A percentile compares a stretch with the other conserved stretches of the same genome.
Conservation (phyloP, 2,329 filamentous ascomycete species). For the Cladosporium sp. region DNA sequence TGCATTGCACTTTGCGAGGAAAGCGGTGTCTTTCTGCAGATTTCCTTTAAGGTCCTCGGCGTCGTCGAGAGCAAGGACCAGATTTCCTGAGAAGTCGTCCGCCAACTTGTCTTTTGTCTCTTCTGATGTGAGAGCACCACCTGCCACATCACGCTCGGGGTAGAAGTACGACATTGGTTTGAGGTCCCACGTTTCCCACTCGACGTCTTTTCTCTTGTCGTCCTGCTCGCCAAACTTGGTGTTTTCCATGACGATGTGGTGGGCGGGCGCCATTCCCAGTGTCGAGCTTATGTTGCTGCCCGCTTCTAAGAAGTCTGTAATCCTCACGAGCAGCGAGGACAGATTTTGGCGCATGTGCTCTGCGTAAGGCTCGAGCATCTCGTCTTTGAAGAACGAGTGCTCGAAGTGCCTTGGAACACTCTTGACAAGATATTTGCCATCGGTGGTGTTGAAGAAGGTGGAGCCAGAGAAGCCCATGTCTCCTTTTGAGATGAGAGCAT, state of each 20-base stretch:
- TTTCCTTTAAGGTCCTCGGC: constrained; percentile 58
- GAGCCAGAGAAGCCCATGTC: constrained; percentile 76
- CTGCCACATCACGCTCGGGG: constrained; percentile 70
- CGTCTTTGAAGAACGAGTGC: constrained; percentile 68
- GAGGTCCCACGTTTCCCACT: constrained; percentile 73
- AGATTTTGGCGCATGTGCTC: constrained; percentile 64
- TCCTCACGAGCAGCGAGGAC: constrained; percentile 66
- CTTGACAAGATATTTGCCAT: constrained; percentile 71
- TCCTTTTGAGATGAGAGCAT: constrained; percentile 58
- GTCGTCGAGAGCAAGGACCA: constrained; percentile 58
- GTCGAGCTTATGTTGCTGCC: constrained; percentile 61
- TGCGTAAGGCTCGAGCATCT: constrained; percentile 66
- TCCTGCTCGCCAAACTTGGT: constrained; percentile 62
- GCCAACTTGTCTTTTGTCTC: constrained; percentile 66
- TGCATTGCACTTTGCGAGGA: constrained; percentile 64
- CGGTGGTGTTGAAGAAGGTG: constrained; percentile 70
- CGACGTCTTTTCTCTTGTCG: constrained; percentile 39
- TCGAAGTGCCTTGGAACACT: constrained; percentile 70
- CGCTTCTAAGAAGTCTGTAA: constrained; percentile 68
- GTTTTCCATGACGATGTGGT: constrained; percentile 80
- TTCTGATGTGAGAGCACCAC: constrained; percentile 63
- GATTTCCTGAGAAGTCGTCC: constrained; percentile 68
- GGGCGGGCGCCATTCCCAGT: constrained; percentile 63
- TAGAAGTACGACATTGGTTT: constrained; percentile 77
- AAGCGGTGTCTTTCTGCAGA: constrained; percentile 63